These are phyloP conservation scores for Erythrophleum ivorense DNA, from an alignment of 331 rosid genomes.

Conservation along the genomic window DNA sequence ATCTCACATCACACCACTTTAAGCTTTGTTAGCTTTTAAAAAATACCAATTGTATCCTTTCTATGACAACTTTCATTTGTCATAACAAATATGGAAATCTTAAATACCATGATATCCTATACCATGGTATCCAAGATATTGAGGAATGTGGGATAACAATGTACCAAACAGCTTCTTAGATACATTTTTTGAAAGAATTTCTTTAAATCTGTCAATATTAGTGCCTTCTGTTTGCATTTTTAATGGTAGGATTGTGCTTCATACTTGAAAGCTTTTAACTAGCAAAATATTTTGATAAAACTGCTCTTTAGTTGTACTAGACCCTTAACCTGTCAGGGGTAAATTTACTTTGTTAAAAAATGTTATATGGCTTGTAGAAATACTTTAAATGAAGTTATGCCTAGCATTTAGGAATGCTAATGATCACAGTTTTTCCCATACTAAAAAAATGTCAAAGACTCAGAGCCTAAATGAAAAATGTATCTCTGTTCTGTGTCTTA, in stretches of 20 bases:
- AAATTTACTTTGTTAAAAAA: no score
- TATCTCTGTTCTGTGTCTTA: background rate
- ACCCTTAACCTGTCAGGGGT: background rate
- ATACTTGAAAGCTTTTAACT: background rate
- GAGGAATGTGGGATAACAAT: background rate
- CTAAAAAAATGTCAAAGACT: background rate
- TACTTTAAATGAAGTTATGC: background rate
- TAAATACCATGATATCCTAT: background rate
- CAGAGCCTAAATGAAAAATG: background rate
- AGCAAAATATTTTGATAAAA: no score
- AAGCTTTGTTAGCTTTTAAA: background rate
- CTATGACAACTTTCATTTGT: background rate
- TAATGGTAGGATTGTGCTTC: conserved; percentile 5
- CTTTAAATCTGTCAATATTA: conserved; percentile 24
- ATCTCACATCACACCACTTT: background rate
- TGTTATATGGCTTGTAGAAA: background rate
- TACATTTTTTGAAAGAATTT: conserved; percentile 6
- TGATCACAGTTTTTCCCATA: background rate
- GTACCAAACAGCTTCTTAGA: background rate
- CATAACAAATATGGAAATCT: background rate
- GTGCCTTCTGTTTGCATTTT: conserved; percentile 9
- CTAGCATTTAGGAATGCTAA: background rate
- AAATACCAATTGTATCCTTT: background rate
- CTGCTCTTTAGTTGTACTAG: background rate
- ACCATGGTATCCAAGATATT: background rate